Evolutionary conservation across 805 yeast genomes (phyloP).

Genomic region (Teunomyces cretensis): DNA sequence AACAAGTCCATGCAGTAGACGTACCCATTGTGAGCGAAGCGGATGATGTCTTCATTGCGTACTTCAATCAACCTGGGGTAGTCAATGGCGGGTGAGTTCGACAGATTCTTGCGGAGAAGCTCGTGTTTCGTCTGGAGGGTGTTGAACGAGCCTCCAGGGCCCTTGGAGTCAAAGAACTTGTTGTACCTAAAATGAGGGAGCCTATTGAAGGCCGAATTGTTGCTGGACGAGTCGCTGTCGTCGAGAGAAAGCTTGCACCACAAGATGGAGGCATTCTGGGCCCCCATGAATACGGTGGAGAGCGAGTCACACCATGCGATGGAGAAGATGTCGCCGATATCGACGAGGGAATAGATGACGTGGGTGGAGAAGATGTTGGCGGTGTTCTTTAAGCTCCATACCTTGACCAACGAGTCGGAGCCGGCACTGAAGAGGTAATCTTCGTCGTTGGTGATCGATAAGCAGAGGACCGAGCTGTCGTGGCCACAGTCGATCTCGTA

Average conservation of each 20-base stretch:
- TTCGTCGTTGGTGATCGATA: conserved; percentile 56
- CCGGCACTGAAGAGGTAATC: conserved; percentile 77
- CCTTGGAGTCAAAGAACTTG: conserved; percentile 85
- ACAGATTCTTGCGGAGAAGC: conserved; percentile 14
- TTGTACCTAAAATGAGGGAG: conserved; percentile 65
- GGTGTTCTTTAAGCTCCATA: conserved; percentile 60
- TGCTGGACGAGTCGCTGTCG: background rate
- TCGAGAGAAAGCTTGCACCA: conserved; percentile 51
- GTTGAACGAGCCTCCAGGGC: conserved; percentile 66
- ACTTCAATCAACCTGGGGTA: conserved; percentile 55
- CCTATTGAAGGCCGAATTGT: conserved; percentile 18
- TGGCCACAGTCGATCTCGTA: conserved; percentile 46
- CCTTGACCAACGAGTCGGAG: conserved; percentile 83
- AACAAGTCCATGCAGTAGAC: conserved; percentile 64
- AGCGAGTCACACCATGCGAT: conserved; percentile 62
- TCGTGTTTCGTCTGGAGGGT: conserved; percentile 28
- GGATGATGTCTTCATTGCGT: conserved; percentile 60
- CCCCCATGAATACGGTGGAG: conserved; percentile 75
- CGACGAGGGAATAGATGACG: conserved; percentile 79
- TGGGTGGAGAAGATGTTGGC: conserved; percentile 42
- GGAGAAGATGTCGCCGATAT: conserved; percentile 92
- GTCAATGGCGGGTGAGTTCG: conserved; percentile 11
- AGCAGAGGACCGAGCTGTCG: conserved; percentile 70
- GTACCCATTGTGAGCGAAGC: conserved; percentile 91
- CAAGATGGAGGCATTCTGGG: conserved; percentile 86